Evolutionary conservation across 2,329 filamentous ascomycete genomes (phyloP), one percentile per base, ranked within the genome.

Genomic region (Cercospora nicotianae): DNA sequence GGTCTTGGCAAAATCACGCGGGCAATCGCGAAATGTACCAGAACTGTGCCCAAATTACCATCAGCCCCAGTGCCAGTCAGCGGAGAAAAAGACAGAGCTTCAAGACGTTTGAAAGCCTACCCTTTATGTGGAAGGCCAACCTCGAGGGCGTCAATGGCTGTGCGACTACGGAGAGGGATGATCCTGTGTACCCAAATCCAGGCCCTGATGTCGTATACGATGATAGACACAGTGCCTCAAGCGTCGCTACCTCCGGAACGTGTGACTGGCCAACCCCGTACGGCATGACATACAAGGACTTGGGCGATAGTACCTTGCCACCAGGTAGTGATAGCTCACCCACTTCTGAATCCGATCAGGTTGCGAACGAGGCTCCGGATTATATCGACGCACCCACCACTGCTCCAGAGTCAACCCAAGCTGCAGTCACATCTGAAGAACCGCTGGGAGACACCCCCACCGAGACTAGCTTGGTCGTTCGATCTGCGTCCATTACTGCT

Each of bases 11-110:
- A 70, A 79, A 80, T 64, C 69, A 75, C 26, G 63, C 69, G 10
- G 91, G 91, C 28, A 93, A 93, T 80, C 86, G 91, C 59, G 91
- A 94, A 78, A 91, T 91, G 87, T 95, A 95, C 85, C 93, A 65
- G 68, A 72, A 73, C 31, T 73, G 71, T 45, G 71, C 71, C 6
- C 63, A 68, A 30, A 67, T 73, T 30, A 87, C 86, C 69, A 88
- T 93, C 39, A 76, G 80, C 1, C 58, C 72, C 2, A 77, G 77
- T 1, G 12, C 60, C 13, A 58, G 68, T n/a, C 63, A 66, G n/a
- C 66, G 70, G 16, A 59, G 67, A 31, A 67, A 66, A 42, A 69
- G 71, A 65, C 67, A 69, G 61, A 65, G 63, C 26, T 69, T 59
- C 64, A 66, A 67, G 64, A 71, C 66, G 66, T 67, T 83, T 23